Evolutionary conservation across 768 basidiomycete genomes (phyloP), one percentile per base, ranked within the genome.

Genomic region (Boletus rex-veris): DNA sequence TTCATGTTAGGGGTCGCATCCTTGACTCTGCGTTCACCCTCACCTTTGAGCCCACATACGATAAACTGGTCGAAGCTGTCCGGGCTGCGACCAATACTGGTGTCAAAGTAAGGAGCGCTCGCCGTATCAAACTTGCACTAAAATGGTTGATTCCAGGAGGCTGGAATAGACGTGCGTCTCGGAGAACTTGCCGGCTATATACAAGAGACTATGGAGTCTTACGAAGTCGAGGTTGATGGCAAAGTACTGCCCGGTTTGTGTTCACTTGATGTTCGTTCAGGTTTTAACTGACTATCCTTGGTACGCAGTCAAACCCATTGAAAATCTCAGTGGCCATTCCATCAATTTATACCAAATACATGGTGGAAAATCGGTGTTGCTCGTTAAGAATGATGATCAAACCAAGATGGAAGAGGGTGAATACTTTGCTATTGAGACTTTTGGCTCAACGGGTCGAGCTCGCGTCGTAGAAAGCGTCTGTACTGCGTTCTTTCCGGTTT

Each of bases 361-460:
- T 66, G 96, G 90, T 15, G 89, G 89, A 28, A 99, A 99, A 72
- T 91, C 90, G 0, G 86, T 98, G 2, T 79, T 91, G 35, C 82
- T 98, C 42, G 90, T 97, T 42, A 91, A 88, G 69, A 92, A 88
- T 52, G 81, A 86, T 31, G 94, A 97, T 66, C 84, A 87, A 56
- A 92, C 89, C 14, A 96, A 92, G 74, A 99, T 99, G 97, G 97
- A 98, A 66, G 97, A 99, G 72, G 97, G 95, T 38, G 97, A 98
- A 64, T 98, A 98, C 67, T 99, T 92, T 69, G 97, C 97, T 9
- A 96, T 99, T 52, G 97, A 99, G 72, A 99, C 97, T 2, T 99
- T 99, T 69, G 97, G 97, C 11, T 91, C 90, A n/a, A 98, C 96
- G 0, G 96, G 97, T 15, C 79, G 88, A 39, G 97, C 95, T 8